Evolutionary conservation across 2,329 filamentous ascomycete species (phyloP), one percentile per base, ranked within the genome.

Genomic region (Dactylellina cionopaga): DNA sequence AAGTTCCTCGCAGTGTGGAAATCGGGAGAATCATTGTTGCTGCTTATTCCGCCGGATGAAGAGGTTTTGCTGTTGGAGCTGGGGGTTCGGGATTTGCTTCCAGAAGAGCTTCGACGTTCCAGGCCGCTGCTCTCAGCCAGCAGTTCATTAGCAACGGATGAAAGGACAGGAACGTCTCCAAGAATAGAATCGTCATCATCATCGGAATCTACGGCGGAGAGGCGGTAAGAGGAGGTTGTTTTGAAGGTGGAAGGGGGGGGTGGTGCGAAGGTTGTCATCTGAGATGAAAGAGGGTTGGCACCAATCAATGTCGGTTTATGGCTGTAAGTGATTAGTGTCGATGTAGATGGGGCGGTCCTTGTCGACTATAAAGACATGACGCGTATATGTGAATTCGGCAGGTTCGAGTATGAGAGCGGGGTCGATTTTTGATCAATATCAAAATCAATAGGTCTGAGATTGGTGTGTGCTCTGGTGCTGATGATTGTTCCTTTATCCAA

Each of bases 311-410:
- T 24, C 41, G 17, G 24, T 52, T 51, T n/a, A n/a, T n/a, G n/a
- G 27, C 31, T 66, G 41, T 56, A 37, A 19, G 31, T 58, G 10
- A 49, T 59, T 52, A 64, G 58, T 62, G 33, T 65, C 41, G 59
- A 39, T 29, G 15, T 51, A 9, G 22, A 27, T 22, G n/a, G 27
- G 29, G 17, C 24, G 35, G 35, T 59, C 44, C 60, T 54, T 72
- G 59, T 43, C 46, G 59, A 54, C 54, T 72, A 72, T 72, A 72
- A 65, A 54, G 33, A 41, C 68, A 72, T 72, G 68, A 72, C 68
- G 59, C 68, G 68, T 72, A 29, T 25, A 46, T 60, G 44, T 24
- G 43, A 37, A 29, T 27, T n/a, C 25, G 46, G 24, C 2, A 49
- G 47, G 25, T 27, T 41, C 25, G 51, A 64, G 35, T 39, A 52